phyloP scores from a whole-genome alignment of 352 stramenopile species.

The Pythium vanterpoolii region DNA sequence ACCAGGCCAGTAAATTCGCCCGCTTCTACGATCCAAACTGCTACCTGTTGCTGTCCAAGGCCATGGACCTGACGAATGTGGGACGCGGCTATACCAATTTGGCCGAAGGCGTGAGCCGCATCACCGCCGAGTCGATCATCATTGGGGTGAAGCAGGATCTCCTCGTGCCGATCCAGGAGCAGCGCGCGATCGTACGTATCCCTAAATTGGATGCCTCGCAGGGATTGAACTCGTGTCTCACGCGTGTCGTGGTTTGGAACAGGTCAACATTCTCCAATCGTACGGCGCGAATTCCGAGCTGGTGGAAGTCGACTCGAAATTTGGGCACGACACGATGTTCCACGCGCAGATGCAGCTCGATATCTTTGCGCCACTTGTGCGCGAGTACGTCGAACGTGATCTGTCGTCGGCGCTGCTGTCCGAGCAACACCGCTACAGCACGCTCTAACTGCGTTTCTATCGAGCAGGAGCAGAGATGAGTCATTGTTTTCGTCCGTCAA shows the following conservation, averaged over 20 bases:
- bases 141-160: conserved; percentile 84
- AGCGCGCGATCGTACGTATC: conserved; percentile 56
- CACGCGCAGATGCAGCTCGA: conserved; percentile 76
- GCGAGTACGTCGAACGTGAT: conserved; percentile 67
- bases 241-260: neutral
- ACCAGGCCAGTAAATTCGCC: conserved; percentile 86
- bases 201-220: neutral
- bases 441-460: conserved; percentile 34
- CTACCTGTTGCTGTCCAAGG: conserved; percentile 86
- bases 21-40: conserved; percentile 85
- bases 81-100: conserved; percentile 65
- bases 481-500: no score
- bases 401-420: conserved; percentile 46
- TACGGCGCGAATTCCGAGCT: conserved; percentile 64
- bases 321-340: conserved; percentile 88
- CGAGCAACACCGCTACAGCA: conserved; percentile 82
- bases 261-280: conserved; percentile 76
- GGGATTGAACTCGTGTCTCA: neutral
- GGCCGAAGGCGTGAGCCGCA: conserved; percentile 69
- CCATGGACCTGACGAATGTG: conserved; percentile 84
- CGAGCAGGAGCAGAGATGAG: no score
- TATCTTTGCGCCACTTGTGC: conserved; percentile 66
- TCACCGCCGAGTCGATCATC: conserved; percentile 59
- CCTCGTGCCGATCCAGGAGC: conserved; percentile 81
- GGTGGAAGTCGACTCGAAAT: conserved; percentile 80